A percentile compares a stretch with the other conserved stretches of the same genome.
Evolutionary conservation across 805 yeast species (phyloP).

Genomic region (Yamadazyma takamatsuzukensis): DNA sequence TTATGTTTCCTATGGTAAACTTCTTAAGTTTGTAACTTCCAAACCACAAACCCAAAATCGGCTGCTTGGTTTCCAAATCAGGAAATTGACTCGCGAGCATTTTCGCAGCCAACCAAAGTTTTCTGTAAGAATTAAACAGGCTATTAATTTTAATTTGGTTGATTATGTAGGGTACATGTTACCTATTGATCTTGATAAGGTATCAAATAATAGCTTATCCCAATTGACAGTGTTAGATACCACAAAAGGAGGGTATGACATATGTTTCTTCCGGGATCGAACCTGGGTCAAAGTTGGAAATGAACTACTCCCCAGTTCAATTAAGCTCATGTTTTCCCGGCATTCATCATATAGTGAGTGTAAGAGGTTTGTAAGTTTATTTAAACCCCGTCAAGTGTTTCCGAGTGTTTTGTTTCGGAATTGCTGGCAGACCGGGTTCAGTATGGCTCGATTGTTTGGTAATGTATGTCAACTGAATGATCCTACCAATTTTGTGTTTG

Average conservation of each 20-base stretch:
- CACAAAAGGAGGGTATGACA: constrained; percentile 18
- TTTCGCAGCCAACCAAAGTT: constrained; percentile 7
- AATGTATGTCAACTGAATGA: constrained; percentile 18
- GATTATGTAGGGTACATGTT: constrained; percentile 27
- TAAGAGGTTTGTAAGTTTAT: constrained; percentile 26
- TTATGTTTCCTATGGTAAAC: no score
- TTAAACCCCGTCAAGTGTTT: constrained; percentile 39
- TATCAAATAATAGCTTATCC: constrained; percentile 1
- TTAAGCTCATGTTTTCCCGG: constrained; percentile 40
- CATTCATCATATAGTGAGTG: constrained; percentile 47
- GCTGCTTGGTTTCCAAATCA: no score
- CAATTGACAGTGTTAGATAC: constrained; percentile 12
- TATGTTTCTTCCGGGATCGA: constrained; percentile 20
- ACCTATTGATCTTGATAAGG: constrained; percentile 16
- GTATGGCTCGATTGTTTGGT: constrained; percentile 40
- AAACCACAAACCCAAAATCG: no score
- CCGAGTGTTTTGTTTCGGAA: constrained; percentile 36
- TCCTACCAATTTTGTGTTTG: constrained; percentile 5
- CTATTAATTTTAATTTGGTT: constrained; percentile 33
- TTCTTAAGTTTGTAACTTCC: no score
- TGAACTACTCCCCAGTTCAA: constrained; percentile 30
- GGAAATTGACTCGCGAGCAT: no score
- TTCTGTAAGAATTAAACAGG: constrained; percentile 24
- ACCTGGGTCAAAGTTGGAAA: constrained; percentile 24
- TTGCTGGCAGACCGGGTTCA: constrained; percentile 37